These are phyloP conservation scores for Solanum appendiculatum DNA, from an alignment of 257 asterid species.

Conservation along the genomic window DNA sequence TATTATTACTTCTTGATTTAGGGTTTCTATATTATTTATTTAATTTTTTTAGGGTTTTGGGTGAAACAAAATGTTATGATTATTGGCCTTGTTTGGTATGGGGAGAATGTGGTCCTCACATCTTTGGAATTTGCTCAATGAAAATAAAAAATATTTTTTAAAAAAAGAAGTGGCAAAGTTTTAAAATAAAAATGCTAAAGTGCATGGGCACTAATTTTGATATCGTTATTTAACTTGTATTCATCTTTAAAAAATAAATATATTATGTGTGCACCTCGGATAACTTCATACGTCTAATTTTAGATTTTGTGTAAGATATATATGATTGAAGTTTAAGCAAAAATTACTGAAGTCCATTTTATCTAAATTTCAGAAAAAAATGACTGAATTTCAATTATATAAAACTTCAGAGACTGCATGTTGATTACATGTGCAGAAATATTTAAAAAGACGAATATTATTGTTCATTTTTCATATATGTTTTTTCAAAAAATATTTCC, in stretches of 20 bases:
- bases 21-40: not conserved
- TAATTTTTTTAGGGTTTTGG: not conserved
- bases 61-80: not conserved
- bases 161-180: not conserved
- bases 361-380: not conserved
- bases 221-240: no score
- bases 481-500: not conserved
- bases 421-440: not conserved
- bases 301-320: not conserved
- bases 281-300: no score
- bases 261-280: no score
- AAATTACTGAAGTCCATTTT: not conserved
- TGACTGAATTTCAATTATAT: not conserved
- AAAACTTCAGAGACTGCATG: not conserved
- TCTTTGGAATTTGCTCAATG: not conserved
- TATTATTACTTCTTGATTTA: not conserved
- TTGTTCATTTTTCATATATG: no score
- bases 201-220: not conserved
- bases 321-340: not conserved
- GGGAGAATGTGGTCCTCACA: not conserved
- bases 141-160: not conserved
- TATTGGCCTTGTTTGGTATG: not conserved
- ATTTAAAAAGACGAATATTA: no score
- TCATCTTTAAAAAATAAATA: no score
- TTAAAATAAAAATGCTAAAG: no score